Evolutionary conservation across 2,329 filamentous ascomycete species (phyloP), one percentile per base, ranked within the genome.

Genomic region (Scytalidium lignicola): DNA sequence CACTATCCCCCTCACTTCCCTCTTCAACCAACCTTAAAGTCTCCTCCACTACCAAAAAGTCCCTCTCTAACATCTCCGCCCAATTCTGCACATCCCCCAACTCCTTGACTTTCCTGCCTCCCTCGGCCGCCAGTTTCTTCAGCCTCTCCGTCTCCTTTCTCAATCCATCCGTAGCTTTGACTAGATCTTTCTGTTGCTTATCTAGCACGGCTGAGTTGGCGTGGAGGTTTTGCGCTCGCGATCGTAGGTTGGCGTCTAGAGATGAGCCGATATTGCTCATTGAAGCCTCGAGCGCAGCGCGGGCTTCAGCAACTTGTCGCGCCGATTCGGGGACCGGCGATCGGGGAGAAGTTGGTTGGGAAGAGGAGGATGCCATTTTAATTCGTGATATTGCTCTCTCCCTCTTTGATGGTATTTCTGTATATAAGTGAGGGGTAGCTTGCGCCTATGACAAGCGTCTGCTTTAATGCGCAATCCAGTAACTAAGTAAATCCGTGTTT

Each of bases 21-120:
- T 62, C 59, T 41, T 64, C 71, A 2, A 77, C 81, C 49, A 84
- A 63, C 57, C 80, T 68, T 58, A 86, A 63, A 40, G 82, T 85
- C 73, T 86, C 82, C 65, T 83, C 80, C 6, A 86, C 62, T 41
- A 83, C 75, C 48, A 84, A 55, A 55, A 86, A 82, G 56, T 84
- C 80, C 51, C 80, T 67, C 73, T 85, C 88, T 61, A 92, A 73
- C 69, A 90, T 81, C 75, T 93, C 88, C 19, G 88, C 86, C 88
- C 88, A 93, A 66, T 91, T 91, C 74, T 92, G 87, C 62, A 92
- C 79, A 63, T 90, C 84, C 20, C 88, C 87, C 53, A 90, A 73
- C 73, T 90, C 87, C 70, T 90, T 91, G 51, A 92, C 71, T 61
- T 76, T 76, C 55, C 76, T 75, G 42, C 79, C 78, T 29, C 83